phyloP scores from a whole-genome alignment of 1,284 basidiomycete species.

The Naganishia sp. region DNA sequence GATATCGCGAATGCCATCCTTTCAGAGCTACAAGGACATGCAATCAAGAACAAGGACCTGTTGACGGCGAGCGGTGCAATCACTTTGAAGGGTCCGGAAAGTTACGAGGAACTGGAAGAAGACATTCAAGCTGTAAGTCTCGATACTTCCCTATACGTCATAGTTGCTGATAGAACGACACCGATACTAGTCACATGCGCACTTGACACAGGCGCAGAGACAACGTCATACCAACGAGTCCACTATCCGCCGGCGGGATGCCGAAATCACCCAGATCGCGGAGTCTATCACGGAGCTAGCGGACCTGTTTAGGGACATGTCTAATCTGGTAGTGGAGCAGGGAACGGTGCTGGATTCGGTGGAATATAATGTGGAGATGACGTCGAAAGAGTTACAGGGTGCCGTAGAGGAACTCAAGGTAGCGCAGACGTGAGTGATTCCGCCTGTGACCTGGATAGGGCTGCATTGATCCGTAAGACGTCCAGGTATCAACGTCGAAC shows the following conservation, averaged over 20 bases:
- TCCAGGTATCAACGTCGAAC: constrained; percentile 86
- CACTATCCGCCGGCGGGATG: constrained; percentile 67
- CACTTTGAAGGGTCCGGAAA: constrained; percentile 75
- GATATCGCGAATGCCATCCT: constrained; percentile 10
- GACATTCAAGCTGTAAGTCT: constrained; percentile 69
- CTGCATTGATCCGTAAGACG: constrained; percentile 25
- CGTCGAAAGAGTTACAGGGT: constrained; percentile 74
- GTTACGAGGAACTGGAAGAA: constrained; percentile 76
- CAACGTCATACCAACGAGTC: constrained; percentile 54
- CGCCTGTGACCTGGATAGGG: neutral
- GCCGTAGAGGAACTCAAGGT: constrained; percentile 81
- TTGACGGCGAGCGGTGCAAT: constrained; percentile 76
- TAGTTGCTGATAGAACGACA: constrained; percentile 40
- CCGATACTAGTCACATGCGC: constrained; percentile 34
- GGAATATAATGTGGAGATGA: constrained; percentile 96
- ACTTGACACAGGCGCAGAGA: constrained; percentile 47
- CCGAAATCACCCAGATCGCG: constrained; percentile 87
- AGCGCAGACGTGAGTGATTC: constrained; percentile 68
- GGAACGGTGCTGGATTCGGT: constrained; percentile 94
- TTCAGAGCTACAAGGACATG: constrained; percentile 85
- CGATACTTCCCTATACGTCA: neutral
- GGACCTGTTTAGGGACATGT: constrained; percentile 94
- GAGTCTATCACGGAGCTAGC: constrained; percentile 87
- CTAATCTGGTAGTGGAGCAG: constrained; percentile 92
- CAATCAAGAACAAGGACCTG: constrained; percentile 89